Evolutionary conservation across 2,329 filamentous ascomycete genomes (phyloP).

Genomic region (Colletotrichum cereale): DNA sequence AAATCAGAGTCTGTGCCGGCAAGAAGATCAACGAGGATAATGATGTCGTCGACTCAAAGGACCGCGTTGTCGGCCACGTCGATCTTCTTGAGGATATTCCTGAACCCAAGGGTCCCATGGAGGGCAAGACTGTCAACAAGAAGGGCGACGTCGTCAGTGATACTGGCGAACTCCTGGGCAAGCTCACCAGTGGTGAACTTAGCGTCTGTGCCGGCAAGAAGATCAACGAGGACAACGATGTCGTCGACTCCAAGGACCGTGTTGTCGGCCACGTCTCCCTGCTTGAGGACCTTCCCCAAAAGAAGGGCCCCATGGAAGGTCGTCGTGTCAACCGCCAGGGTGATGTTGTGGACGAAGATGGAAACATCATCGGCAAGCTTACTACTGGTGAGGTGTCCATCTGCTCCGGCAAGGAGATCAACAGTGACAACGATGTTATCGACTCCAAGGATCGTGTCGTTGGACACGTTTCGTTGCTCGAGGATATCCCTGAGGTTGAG

Average conservation of each 20-base stretch:
- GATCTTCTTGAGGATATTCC: constrained; percentile 73
- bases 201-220: constrained; percentile 75
- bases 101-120: constrained; percentile 62
- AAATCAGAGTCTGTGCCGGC: constrained; percentile 72
- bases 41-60: constrained; percentile 78
- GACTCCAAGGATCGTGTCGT: constrained; percentile 76
- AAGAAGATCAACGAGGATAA: constrained; percentile 79
- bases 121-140: constrained; percentile 68
- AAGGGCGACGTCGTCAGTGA: constrained; percentile 71
- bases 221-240: constrained; percentile 78
- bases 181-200: constrained; percentile 75
- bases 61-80: constrained; percentile 75
- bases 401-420: constrained; percentile 76
- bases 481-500: constrained; percentile 67
- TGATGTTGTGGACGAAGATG: constrained; percentile 69
- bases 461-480: constrained; percentile 76
- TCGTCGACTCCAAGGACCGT: constrained; percentile 76
- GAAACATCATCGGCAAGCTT: constrained; percentile 74
- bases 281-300: constrained; percentile 69
- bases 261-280: constrained; percentile 77
- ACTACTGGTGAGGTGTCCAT: constrained; percentile 75
- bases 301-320: constrained; percentile 66
- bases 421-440: constrained; percentile 78
- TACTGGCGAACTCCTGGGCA: constrained; percentile 72
- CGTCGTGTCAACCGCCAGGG: constrained; percentile 70